phyloP scores from a whole-genome alignment of 805 yeast genomes.

The Yarrowia sp. region DNA sequence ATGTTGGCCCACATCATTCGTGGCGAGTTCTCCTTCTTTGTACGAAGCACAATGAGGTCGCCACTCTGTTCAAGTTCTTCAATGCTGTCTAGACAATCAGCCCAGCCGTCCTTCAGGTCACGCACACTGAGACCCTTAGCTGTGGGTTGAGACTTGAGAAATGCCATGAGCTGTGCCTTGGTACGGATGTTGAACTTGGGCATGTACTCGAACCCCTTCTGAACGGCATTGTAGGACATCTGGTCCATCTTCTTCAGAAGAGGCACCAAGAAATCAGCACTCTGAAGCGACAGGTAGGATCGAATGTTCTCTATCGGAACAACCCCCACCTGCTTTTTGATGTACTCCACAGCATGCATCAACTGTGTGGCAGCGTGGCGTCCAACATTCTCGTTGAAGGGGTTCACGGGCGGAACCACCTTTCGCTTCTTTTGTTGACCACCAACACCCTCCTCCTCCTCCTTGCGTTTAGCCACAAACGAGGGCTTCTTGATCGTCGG shows the following conservation, averaged over 20 bases:
- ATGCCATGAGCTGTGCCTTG: constrained; percentile 69
- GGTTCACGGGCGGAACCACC: constrained; percentile 38
- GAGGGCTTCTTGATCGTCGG: constrained; percentile 39
- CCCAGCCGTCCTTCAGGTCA: constrained; percentile 88
- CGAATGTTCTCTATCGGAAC: constrained; percentile 63
- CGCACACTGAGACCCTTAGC: constrained; percentile 84
- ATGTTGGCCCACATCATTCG: constrained; percentile 85
- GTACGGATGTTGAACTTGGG: constrained; percentile 85
- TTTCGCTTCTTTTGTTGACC: constrained; percentile 27
- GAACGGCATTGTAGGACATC: constrained; percentile 60
- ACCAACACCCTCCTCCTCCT: constrained; percentile 17
- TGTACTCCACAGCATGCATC: constrained; percentile 85
- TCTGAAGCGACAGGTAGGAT: constrained; percentile 58
- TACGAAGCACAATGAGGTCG: constrained; percentile 76
- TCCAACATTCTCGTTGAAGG: constrained; percentile 41
- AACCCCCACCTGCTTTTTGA: constrained; percentile 66
- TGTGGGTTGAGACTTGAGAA: constrained; percentile 74
- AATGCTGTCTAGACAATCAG: constrained; percentile 76
- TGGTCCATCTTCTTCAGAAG: constrained; percentile 72
- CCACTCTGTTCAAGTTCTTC: constrained; percentile 72
- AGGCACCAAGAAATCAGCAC: constrained; percentile 64
- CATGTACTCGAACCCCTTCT: constrained; percentile 73
- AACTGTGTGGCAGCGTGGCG: constrained; percentile 77
- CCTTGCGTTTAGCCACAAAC: constrained; percentile 18
- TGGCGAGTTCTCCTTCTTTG: constrained; percentile 93